Conservation (phyloP, 2,329 filamentous ascomycete genomes). For the Orbilia ellipsospora region DNA sequence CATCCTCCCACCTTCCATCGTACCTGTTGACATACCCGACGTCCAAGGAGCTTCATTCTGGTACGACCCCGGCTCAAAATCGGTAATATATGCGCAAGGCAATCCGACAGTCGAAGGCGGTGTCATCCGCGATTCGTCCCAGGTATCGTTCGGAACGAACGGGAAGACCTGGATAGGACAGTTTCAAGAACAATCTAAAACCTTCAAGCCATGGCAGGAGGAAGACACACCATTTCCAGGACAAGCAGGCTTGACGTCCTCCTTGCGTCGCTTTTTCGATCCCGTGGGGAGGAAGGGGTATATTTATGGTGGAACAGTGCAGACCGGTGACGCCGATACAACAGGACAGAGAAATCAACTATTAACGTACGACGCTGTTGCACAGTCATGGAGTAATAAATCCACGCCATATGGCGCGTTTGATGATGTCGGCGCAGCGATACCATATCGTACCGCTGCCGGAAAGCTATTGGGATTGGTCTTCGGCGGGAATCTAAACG, state of each 20-base stretch:
- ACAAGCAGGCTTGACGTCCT: conserved; percentile 13
- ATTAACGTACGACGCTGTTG: conserved; percentile 25
- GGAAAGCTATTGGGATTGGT: conserved; percentile 24
- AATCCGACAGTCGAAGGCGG: conserved; percentile 29
- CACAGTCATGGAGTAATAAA: conserved; percentile 19
- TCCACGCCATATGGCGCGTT: conserved; percentile 27
- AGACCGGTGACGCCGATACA: neutral
- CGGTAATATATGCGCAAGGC: conserved; percentile 36
- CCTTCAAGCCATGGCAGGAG: conserved; percentile 23
- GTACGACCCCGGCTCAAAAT: conserved; percentile 13
- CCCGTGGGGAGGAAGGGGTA: conserved; percentile 29
- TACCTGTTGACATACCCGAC: conserved; percentile 28
- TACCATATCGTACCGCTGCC: conserved; percentile 10
- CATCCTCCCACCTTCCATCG: conserved; percentile 32
- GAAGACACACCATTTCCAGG: conserved; percentile 34
- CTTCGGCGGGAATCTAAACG: conserved; percentile 33
- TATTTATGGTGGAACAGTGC: conserved; percentile 29
- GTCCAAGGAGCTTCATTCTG: conserved; percentile 38
- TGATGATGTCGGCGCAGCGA: conserved; percentile 17
- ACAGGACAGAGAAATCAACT: conserved; percentile 19
- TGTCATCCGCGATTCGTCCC: conserved; percentile 16
- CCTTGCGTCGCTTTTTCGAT: conserved; percentile 21
- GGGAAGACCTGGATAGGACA: conserved; percentile 34
- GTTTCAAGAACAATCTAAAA: conserved; percentile 9
- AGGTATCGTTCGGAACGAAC: conserved; percentile 19